phyloP scores from a whole-genome alignment of 805 yeast species.

The Candida silvicultrix region DNA sequence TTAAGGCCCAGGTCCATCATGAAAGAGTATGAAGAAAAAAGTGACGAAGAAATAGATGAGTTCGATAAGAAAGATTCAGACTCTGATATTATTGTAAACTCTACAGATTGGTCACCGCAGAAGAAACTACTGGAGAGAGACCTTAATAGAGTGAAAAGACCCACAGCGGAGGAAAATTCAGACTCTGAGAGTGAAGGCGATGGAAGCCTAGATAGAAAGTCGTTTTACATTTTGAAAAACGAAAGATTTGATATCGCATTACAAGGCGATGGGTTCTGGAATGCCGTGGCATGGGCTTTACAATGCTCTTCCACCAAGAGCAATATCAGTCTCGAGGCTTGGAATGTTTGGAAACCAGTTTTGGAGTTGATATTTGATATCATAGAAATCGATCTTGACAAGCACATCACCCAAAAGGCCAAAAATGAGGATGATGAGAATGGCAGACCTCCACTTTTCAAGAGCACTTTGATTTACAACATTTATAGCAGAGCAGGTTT shows the following conservation, averaged over 20 bases:
- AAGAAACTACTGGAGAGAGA: constrained; percentile 11
- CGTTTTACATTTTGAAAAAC: constrained; percentile 18
- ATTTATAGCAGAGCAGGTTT: constrained; percentile 11
- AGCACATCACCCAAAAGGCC: not conserved
- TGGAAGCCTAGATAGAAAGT: constrained; percentile 9
- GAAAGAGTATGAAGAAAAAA: constrained; percentile 10
- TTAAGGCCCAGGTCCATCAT: constrained; percentile 8
- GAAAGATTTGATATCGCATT: constrained; percentile 20
- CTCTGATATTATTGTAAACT: not conserved
- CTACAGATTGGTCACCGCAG: constrained; percentile 17
- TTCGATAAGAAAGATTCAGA: not conserved
- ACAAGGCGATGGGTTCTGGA: constrained; percentile 18
- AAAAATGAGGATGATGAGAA: not conserved
- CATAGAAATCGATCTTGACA: constrained; percentile 7
- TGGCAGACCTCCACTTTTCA: not conserved
- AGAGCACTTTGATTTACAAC: constrained; percentile 2
- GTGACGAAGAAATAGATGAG: not conserved
- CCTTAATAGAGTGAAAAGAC: not conserved
- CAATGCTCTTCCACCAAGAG: constrained; percentile 18
- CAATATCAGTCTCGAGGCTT: constrained; percentile 6
- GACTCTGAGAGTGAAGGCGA: constrained; percentile 7
- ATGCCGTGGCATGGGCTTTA: constrained; percentile 24
- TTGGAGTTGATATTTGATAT: constrained; percentile 14
- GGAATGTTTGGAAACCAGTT: constrained; percentile 18
- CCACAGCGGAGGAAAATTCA: not conserved